These are phyloP conservation scores for Calonectria honghensis DNA, from an alignment of 2,329 filamentous ascomycete genomes.

Conservation along the genomic window DNA sequence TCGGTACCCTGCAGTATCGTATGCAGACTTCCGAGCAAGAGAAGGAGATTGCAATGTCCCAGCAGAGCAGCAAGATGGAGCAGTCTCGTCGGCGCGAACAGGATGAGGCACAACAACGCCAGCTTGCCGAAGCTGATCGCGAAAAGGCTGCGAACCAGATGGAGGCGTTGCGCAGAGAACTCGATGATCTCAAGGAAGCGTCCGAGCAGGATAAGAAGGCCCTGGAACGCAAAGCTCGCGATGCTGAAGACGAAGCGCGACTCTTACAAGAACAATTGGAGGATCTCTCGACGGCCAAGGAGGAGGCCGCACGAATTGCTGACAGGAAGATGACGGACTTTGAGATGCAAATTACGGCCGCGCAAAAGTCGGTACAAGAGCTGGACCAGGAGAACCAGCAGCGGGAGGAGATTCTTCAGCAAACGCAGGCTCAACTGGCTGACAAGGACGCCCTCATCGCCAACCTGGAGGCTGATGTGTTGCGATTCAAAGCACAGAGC, in stretches of 20 bases:
- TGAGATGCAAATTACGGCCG: constrained; percentile 69
- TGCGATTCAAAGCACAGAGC: constrained; percentile 89
- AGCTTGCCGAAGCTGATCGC: constrained; percentile 75
- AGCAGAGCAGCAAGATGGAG: constrained; percentile 88
- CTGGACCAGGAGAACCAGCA: constrained; percentile 74
- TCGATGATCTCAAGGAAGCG: constrained; percentile 70
- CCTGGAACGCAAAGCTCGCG: constrained; percentile 81
- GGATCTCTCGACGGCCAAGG: constrained; percentile 77
- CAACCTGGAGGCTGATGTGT: constrained; percentile 86
- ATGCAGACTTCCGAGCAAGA: constrained; percentile 92
- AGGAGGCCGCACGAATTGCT: constrained; percentile 80
- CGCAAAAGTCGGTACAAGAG: constrained; percentile 72
- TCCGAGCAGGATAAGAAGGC: constrained; percentile 76
- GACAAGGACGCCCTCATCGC: constrained; percentile 83
- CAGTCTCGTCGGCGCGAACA: constrained; percentile 88
- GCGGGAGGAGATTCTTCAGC: constrained; percentile 74
- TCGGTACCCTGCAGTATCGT: constrained; percentile 91
- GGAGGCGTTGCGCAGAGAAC: constrained; percentile 70
- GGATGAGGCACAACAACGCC: constrained; percentile 83
- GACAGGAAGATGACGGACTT: constrained; percentile 75
- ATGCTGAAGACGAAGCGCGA: constrained; percentile 83
- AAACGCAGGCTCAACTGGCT: constrained; percentile 79
- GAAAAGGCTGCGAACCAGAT: constrained; percentile 69
- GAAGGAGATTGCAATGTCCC: constrained; percentile 84
- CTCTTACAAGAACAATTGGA: constrained; percentile 87